These are phyloP conservation scores for Picea sitchensis DNA, from an alignment of 75 land plant genomes.

Conservation along the genomic window DNA sequence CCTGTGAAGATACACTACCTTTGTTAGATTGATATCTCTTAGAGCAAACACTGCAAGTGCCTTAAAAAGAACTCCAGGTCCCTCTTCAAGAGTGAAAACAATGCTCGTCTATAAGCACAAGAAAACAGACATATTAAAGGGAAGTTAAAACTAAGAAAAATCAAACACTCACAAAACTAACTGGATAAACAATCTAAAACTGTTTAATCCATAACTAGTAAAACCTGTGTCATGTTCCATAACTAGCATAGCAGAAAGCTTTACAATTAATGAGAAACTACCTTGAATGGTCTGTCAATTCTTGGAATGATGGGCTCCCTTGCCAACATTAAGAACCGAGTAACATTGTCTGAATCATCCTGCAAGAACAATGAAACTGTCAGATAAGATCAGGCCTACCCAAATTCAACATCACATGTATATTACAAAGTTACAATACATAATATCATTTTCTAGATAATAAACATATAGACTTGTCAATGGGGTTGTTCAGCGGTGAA, in stretches of 20 bases:
- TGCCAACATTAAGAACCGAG: slow-evolving; percentile 91
- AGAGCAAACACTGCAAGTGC: slow-evolving; percentile 88
- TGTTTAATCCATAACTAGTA: background rate
- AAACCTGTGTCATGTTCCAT: background rate
- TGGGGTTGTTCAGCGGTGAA: too few species aligned
- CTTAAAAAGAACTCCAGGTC: slow-evolving; percentile 82
- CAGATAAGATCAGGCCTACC: too few species aligned
- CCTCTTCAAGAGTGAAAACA: slow-evolving; percentile 83
- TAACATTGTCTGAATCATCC: slow-evolving; percentile 81
- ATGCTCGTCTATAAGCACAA: slow-evolving; percentile 54
- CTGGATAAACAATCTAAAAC: background rate
- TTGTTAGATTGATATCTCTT: slow-evolving; percentile 76
- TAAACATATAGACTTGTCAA: too few species aligned
- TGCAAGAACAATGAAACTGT: slow-evolving; percentile 21
- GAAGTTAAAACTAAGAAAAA: background rate
- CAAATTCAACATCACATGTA: too few species aligned
- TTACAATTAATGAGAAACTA: slow-evolving; percentile 20
- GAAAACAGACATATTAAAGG: background rate
- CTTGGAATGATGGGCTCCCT: slow-evolving; percentile 93
- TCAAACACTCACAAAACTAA: background rate
- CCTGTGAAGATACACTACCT: slow-evolving; percentile 39
- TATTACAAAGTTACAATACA: too few species aligned
- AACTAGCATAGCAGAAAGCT: background rate
- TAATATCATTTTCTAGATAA: too few species aligned
- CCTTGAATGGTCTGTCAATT: slow-evolving; percentile 81